Base-by-base conservation (phyloP, 495 filamentous ascomycete genomes). In the Penicillium crystallinum region DNA sequence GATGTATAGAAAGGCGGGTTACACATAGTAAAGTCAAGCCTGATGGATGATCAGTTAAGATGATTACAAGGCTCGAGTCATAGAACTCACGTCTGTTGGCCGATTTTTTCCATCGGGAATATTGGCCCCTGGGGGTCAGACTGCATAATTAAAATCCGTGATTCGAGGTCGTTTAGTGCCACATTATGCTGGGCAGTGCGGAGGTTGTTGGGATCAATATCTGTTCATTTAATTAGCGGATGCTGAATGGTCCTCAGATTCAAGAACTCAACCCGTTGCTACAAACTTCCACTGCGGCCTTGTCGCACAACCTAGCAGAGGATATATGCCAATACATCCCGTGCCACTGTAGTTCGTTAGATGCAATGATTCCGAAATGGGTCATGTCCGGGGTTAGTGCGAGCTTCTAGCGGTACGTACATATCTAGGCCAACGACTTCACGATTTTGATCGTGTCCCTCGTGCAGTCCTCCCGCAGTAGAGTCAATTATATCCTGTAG, bases 1-100 rank as follows among this genome's bases (percentile, higher is more conserved):
- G 89, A 91, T 18, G 77, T 59, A 72, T 96, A 97, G 71, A 98
- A 98, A 0, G 93, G 93, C 1, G 93, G 93, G 58, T 98, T 98
- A 68, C 85, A 91, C 83, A 97, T 95, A 40, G 81, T 85, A 62
- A 97, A 97, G 65, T 96, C 88, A 31, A 95, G 76, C 4, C 80
- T 85, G 46, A 3, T 44, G 14, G 18, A 22, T 15, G 7, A 14
- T 58, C 27, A 43, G 29, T n/a, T 39, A 3, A 39, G n/a, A 41
- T 31, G 23, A n/a, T 29, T 29, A 9, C 17, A 10, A 38, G 10
- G 15, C 11, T 9, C 0, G 22, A 5, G 6, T 14, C 4, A 8
- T 1, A 27, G 8, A 1, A 31, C 61, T 27, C 64, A 81, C 80
- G 64, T 70, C 35, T 81, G 69, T n/a, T 84, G 45, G 4, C 67